These are phyloP conservation scores for Neospermospora avenae DNA, from an alignment of 2,329 filamentous ascomycete species.

Conservation along the genomic window DNA sequence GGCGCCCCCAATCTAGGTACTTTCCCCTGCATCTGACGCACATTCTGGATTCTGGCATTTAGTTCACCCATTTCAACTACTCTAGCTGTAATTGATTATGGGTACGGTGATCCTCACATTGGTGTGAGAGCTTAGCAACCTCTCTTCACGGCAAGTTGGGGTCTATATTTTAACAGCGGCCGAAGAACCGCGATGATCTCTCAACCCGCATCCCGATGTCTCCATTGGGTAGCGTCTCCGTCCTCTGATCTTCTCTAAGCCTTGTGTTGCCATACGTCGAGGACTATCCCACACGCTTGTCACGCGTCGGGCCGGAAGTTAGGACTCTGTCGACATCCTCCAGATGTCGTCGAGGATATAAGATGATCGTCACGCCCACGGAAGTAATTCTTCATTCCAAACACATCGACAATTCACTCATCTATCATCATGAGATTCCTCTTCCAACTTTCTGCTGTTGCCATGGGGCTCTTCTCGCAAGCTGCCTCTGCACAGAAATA, in stretches of 20 bases:
- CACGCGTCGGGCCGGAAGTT: neutral
- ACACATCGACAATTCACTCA: neutral
- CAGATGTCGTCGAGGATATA: neutral
- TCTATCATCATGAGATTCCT: slow-evolving; percentile 17
- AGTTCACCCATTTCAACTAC: neutral
- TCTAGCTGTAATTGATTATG: neutral
- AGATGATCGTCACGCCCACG: neutral
- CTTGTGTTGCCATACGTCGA: neutral
- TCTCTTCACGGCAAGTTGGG: neutral
- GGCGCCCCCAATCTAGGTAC: neutral
- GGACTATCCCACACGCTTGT: neutral
- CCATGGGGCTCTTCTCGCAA: slow-evolving; percentile 8
- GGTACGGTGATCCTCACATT: neutral
- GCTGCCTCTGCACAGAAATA: slow-evolving; percentile 24
- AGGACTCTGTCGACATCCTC: no score
- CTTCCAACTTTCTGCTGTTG: neutral
- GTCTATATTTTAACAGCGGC: neutral
- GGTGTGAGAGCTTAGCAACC: neutral
- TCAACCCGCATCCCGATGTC: neutral
- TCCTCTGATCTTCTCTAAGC: neutral
- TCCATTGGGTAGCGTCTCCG: neutral
- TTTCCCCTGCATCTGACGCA: neutral
- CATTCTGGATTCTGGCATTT: neutral
- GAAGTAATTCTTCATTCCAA: neutral
- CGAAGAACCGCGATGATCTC: neutral